Conservation (phyloP, 1,139 yeast genomes). For the Pichia sp. region DNA sequence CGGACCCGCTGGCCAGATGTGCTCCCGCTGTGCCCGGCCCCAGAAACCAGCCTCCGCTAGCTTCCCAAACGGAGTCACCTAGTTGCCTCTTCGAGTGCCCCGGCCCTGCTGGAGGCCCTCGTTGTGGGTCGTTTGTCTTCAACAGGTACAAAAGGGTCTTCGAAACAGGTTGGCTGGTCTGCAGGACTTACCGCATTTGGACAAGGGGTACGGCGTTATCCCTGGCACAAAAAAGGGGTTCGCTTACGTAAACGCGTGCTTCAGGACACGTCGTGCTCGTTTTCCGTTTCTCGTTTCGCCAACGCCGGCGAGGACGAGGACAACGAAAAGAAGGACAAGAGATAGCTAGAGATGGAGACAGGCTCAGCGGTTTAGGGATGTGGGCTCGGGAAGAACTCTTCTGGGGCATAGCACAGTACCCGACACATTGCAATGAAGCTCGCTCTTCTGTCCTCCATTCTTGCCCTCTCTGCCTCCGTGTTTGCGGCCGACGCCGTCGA, state of each 20-base stretch:
- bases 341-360: background rate
- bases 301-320: background rate
- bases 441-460: conserved; percentile 14
- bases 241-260: conserved; percentile 1
- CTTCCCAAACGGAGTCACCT: background rate
- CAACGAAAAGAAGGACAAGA: background rate
- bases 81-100: background rate
- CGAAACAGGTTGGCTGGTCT: conserved; percentile 5
- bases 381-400: too few species aligned
- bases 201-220: background rate
- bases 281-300: background rate
- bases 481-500: conserved; percentile 10
- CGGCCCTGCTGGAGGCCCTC: too few species aligned
- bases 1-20: too few species aligned
- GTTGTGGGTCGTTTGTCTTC: background rate
- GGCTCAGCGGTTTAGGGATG: too few species aligned
- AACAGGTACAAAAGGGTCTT: background rate
- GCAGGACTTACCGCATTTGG: background rate
- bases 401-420: too few species aligned
- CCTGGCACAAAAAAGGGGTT: too few species aligned
- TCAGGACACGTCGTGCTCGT: conserved; percentile 1
- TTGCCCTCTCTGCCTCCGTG: conserved; percentile 22
- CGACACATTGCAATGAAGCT: conserved; percentile 20
- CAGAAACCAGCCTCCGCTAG: background rate
- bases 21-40: background rate